These are phyloP conservation scores for Wilcoxina mikolae DNA, from an alignment of 495 filamentous ascomycete genomes.

Conservation along the genomic window DNA sequence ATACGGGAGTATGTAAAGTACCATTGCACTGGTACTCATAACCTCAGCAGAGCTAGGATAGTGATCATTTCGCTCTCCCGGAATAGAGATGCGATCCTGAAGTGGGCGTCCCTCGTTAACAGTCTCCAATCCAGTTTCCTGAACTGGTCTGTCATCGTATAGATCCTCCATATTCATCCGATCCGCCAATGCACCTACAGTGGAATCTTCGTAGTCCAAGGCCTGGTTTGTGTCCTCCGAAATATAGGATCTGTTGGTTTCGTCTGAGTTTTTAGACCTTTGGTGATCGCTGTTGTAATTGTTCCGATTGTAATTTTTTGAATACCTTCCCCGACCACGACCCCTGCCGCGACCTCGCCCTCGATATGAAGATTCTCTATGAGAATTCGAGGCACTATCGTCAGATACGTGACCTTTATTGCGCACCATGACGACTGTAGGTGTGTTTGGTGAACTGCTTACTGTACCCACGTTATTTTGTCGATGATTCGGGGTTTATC, in stretches of 20 bases:
- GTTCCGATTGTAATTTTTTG: conserved; percentile 6
- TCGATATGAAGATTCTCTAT: conserved; percentile 4
- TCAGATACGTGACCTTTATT: conserved; percentile 7
- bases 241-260: not conserved
- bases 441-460: not conserved
- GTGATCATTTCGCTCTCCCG: not conserved
- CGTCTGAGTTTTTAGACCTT: conserved; percentile 2
- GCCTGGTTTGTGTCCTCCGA: not conserved
- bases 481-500: not conserved
- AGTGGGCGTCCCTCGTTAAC: not conserved
- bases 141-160: not conserved
- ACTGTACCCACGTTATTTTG: conserved; percentile 1
- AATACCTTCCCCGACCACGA: conserved; percentile 4
- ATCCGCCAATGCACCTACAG: not conserved
- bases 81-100: conserved; percentile 5
- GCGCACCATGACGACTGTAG: conserved; percentile 5
- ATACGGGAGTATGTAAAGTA: not conserved
- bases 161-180: conserved; percentile 4
- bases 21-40: not conserved
- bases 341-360: conserved; percentile 4
- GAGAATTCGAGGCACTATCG: conserved; percentile 5
- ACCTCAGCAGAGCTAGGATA: not conserved
- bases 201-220: not conserved
- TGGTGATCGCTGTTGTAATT: not conserved
- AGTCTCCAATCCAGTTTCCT: not conserved